Conservation (phyloP, 2,329 filamentous ascomycete genomes). For the Pyricularia sp. region DNA sequence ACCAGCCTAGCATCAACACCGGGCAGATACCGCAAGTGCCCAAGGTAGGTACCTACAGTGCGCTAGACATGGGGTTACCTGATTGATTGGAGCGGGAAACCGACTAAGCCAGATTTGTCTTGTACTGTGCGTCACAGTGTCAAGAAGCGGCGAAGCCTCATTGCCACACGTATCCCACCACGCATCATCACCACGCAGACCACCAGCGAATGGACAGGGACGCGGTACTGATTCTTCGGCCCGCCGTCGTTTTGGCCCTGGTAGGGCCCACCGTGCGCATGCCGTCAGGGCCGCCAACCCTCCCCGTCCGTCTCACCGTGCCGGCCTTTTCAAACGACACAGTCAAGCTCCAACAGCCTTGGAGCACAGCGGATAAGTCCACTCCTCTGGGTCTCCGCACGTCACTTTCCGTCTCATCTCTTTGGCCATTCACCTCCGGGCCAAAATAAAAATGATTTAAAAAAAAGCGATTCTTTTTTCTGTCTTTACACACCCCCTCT, state of each 20-base stretch:
- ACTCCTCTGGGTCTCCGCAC: background rate
- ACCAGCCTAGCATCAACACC: background rate
- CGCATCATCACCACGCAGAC: background rate
- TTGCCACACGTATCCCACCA: background rate
- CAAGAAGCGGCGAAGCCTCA: background rate
- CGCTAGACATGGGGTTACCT: background rate
- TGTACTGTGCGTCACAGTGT: constrained; percentile 1
- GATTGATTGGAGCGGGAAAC: background rate
- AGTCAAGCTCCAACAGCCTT: background rate
- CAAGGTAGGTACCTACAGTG: background rate
- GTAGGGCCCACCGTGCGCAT: constrained; percentile 3
- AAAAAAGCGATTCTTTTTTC: background rate
- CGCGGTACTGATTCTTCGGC: background rate
- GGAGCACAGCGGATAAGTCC: background rate
- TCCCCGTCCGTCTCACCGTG: background rate
- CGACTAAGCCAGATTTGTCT: background rate
- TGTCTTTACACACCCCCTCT: background rate
- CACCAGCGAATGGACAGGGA: background rate
- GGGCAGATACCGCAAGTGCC: background rate
- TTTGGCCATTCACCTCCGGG: background rate
- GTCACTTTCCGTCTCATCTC: background rate
- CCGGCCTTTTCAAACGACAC: background rate
- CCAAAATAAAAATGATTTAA: background rate
- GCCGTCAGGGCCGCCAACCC: constrained; percentile 1
- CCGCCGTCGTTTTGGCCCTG: background rate